Evolutionary conservation across 306 rosid species (phyloP).

Genomic region (Astragalus membranaceus): DNA sequence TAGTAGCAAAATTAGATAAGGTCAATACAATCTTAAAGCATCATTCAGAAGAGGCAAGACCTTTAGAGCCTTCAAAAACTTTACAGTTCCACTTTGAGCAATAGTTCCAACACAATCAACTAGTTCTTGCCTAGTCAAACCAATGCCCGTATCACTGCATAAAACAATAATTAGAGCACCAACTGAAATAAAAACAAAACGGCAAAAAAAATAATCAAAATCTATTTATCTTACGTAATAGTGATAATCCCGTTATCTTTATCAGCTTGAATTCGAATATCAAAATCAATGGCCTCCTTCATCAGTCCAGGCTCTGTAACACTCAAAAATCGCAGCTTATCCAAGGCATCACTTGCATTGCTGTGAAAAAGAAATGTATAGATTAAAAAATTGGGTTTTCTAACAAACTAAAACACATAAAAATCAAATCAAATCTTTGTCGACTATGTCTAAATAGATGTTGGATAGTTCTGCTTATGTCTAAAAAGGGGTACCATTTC

Average conservation of each 20-base stretch:
- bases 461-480: too few species aligned
- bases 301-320: too few species aligned
- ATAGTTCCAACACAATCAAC: too few species aligned
- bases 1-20: too few species aligned
- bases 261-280: conserved; percentile 78
- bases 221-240: conserved; percentile 51
- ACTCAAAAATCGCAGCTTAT: conserved; percentile 89
- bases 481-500: too few species aligned
- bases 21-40: too few species aligned
- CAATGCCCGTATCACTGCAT: conserved; percentile 87
- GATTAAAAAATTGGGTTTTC: not conserved
- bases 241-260: conserved; percentile 75
- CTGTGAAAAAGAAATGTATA: conserved; percentile 31
- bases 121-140: conserved; percentile 88
- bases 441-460: too few species aligned
- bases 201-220: not conserved
- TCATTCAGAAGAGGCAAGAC: too few species aligned
- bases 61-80: too few species aligned
- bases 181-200: not conserved
- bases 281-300: conserved; percentile 74
- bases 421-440: too few species aligned
- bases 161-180: conserved; percentile 6
- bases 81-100: too few species aligned
- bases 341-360: conserved; percentile 99
- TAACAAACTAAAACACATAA: too few species aligned